Conservation (phyloP, 2,329 filamentous ascomycete species). For the Aspergillus thermomutatus region DNA sequence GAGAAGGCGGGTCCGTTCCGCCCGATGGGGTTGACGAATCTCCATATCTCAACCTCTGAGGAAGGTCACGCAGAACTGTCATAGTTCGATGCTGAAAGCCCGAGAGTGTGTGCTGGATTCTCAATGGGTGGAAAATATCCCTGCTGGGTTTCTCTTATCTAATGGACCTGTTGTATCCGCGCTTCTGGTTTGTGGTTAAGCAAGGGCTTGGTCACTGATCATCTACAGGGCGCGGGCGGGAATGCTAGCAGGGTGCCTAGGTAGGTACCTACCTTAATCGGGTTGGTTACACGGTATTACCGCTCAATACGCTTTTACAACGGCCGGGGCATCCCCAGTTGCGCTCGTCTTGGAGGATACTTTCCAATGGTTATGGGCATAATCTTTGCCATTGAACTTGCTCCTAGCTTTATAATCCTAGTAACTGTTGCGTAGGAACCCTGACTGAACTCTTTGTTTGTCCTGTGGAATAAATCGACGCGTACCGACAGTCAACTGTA, state of each 20-base stretch:
- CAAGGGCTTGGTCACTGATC: slow-evolving; percentile 11
- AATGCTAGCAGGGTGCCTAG: neutral
- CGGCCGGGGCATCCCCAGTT: neutral
- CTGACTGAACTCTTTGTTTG: neutral
- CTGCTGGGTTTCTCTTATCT: slow-evolving; percentile 20
- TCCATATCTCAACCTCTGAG: neutral
- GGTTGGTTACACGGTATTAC: neutral
- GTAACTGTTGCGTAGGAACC: neutral
- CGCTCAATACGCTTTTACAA: neutral
- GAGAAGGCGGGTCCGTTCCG: slow-evolving; percentile 16
- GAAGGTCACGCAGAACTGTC: neutral
- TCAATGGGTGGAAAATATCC: neutral
- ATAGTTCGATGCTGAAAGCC: neutral
- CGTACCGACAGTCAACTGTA: neutral
- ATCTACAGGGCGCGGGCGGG: slow-evolving; percentile 19
- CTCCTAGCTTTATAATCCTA: neutral
- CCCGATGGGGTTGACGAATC: slow-evolving; percentile 2
- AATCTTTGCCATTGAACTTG: neutral
- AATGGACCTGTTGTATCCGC: slow-evolving; percentile 12
- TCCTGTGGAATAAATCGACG: neutral
- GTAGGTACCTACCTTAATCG: too few relatives aligned
- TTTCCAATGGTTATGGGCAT: neutral
- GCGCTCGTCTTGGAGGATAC: neutral
- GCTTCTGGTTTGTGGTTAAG: slow-evolving; percentile 13
- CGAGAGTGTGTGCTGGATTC: neutral